Evolutionary conservation across 805 yeast species (phyloP).

Genomic region (Hanseniaspora meyeri): DNA sequence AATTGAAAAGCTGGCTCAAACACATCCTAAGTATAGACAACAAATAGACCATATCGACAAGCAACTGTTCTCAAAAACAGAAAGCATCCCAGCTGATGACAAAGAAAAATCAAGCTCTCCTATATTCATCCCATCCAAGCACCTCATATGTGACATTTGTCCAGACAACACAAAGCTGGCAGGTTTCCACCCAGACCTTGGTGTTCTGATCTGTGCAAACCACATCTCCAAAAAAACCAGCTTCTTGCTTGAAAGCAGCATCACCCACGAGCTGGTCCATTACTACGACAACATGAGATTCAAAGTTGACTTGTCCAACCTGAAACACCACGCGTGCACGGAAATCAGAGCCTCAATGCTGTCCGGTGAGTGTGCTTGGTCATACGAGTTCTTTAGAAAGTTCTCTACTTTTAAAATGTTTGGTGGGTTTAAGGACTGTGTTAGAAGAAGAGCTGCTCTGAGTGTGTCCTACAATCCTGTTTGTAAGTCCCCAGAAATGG

Average conservation of each 20-base stretch:
- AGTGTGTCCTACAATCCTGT: slow-evolving; percentile 79
- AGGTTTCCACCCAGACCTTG: slow-evolving; percentile 84
- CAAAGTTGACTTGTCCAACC: slow-evolving; percentile 70
- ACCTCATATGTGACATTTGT: slow-evolving; percentile 70
- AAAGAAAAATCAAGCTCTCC: slow-evolving; percentile 18
- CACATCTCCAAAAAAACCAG: slow-evolving; percentile 46
- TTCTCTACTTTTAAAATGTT: slow-evolving; percentile 37
- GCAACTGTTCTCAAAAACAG: slow-evolving; percentile 15
- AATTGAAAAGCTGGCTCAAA: slow-evolving; percentile 43
- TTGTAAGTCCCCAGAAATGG: slow-evolving; percentile 61
- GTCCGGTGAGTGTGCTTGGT: slow-evolving; percentile 88
- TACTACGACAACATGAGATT: slow-evolving; percentile 85
- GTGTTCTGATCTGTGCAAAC: slow-evolving; percentile 79
- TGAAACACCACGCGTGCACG: slow-evolving; percentile 92
- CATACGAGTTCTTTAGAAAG: slow-evolving; percentile 54
- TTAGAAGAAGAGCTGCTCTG: slow-evolving; percentile 71
- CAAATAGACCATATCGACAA: slow-evolving; percentile 18
- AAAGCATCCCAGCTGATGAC: neutral
- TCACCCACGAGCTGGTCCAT: slow-evolving; percentile 87
- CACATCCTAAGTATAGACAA: slow-evolving; percentile 13
- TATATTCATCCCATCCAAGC: slow-evolving; percentile 21
- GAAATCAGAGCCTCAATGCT: slow-evolving; percentile 87
- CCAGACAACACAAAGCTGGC: slow-evolving; percentile 70
- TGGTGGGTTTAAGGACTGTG: slow-evolving; percentile 84
- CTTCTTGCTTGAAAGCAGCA: slow-evolving; percentile 78